These are phyloP conservation scores for Urochloa ruziziensis DNA, from an alignment of 176 grass and related monocot genomes.

Conservation along the genomic window DNA sequence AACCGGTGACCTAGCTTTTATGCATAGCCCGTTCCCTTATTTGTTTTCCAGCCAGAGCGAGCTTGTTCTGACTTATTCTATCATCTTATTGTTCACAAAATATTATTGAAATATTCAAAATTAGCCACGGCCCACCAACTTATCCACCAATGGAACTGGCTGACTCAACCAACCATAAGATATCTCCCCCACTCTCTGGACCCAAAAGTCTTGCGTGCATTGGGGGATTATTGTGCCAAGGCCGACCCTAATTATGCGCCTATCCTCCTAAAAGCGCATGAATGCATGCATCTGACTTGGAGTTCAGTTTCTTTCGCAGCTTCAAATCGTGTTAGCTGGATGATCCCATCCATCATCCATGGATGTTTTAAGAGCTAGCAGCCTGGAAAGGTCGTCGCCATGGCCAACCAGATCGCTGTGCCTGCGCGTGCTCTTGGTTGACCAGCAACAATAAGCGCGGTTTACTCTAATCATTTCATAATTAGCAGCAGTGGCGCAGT, in stretches of 20 bases:
- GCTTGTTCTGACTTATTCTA: too few relatives aligned
- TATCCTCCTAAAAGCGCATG: background rate
- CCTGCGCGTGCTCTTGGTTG: background rate
- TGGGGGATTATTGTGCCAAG: background rate
- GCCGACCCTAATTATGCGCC: background rate
- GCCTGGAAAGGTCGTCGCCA: background rate
- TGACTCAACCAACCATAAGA: too few relatives aligned
- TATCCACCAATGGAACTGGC: too few relatives aligned
- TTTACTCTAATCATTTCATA: background rate
- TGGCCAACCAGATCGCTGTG: background rate
- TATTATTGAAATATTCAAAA: too few relatives aligned
- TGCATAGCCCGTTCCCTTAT: too few relatives aligned
- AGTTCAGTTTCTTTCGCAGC: background rate
- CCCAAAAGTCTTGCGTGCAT: background rate
- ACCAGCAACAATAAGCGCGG: background rate
- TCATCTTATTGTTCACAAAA: too few relatives aligned
- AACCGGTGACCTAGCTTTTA: too few relatives aligned
- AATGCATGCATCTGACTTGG: background rate
- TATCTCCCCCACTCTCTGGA: too few relatives aligned
- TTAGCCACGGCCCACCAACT: too few relatives aligned
- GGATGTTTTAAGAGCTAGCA: background rate
- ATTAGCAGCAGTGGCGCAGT: background rate
- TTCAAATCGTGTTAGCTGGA: background rate
- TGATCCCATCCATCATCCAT: background rate
- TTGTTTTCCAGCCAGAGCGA: too few relatives aligned